These are phyloP conservation scores for Endothia cerciana DNA, from an alignment of 2,329 filamentous ascomycete species.

Conservation along the genomic window DNA sequence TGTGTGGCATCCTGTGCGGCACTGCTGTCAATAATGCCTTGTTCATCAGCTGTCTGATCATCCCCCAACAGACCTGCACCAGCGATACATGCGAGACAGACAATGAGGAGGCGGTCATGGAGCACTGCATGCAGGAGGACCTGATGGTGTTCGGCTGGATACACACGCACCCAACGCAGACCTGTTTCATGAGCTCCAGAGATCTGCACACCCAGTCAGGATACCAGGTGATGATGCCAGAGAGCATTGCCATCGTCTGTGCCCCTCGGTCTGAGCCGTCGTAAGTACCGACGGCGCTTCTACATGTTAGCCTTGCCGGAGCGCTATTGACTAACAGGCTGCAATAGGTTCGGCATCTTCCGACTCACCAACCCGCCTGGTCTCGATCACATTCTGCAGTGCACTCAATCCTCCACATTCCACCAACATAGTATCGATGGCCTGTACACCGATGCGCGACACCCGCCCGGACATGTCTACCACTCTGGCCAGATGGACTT, in stretches of 20 bases:
- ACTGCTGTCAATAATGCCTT: constrained; percentile 90
- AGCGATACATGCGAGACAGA: constrained; percentile 94
- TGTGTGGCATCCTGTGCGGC: constrained; percentile 92
- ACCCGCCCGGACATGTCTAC: constrained; percentile 70
- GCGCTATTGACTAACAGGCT: neutral
- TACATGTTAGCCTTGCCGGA: neutral
- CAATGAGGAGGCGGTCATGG: constrained; percentile 82
- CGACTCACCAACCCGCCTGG: constrained; percentile 92
- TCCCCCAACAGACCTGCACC: constrained; percentile 88
- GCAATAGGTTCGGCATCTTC: constrained; percentile 81
- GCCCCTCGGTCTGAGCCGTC: constrained; percentile 79
- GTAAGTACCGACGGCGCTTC: constrained; percentile 52
- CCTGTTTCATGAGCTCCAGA: constrained; percentile 95
- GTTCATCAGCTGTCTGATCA: constrained; percentile 85
- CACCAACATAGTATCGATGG: constrained; percentile 72
- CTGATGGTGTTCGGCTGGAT: constrained; percentile 94
- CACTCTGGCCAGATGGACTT: constrained; percentile 69
- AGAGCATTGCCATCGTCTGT: constrained; percentile 96
- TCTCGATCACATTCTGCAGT: constrained; percentile 80
- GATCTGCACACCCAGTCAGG: constrained; percentile 93
- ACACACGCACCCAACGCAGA: constrained; percentile 94
- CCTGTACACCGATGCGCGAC: constrained; percentile 75
- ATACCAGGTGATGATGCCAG: constrained; percentile 94
- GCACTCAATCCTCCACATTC: constrained; percentile 78
- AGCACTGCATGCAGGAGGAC: constrained; percentile 85